Base-by-base conservation (phyloP, 2,329 filamentous ascomycete species). In the Verticillium nonalfalfae region DNA sequence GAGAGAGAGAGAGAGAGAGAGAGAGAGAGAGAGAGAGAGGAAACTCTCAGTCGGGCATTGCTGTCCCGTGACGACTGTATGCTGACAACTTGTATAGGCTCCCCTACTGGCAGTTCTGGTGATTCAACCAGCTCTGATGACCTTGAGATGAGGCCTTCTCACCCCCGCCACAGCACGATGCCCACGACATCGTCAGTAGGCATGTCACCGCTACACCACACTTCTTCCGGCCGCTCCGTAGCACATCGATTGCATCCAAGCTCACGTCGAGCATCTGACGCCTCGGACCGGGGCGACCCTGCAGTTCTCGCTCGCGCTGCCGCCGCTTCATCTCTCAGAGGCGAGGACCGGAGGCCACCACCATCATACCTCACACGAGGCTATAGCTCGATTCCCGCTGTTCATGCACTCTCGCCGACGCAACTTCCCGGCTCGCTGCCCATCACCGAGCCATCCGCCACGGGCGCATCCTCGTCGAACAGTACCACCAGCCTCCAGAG, bases 51-150 rank as follows among this genome's bases (percentile, higher is more conserved):
- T 40, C 39, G 39, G 15, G n/a, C 15, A 45, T 21, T 15, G n/a
- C 39, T 7, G 14, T 45, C 39, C 14, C n/a, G n/a, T 18, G n/a
- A 26, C 26, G 18, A 52, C 57, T 13, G 31, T 21, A 35, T 18
- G 54, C 35, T 36, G n/a, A 39, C 35, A 18, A 4, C 31, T 11
- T 38, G 3, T 57, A 4, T 7, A 59, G 64, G 60, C 21, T 73
- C 70, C 7, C 70, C 74, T 15, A 68, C 68, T 18, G 72, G 72
- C 59, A 79, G 76, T 67, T 75, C 72, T 15, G 69, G 69, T 61
- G 72, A 70, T 58, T 78, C 75, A 15, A 73, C 68, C 57, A 75
- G 72, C 65, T 77, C 77, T 58, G 76, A 77, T 50, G 76, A 74
- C 39, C 66, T 77, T 45, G 76, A 78, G 65, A 77, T 78, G 68